Base-by-base conservation (phyloP, 371 early-diverging fungal genomes). In the Rhizopus stolonifer region DNA sequence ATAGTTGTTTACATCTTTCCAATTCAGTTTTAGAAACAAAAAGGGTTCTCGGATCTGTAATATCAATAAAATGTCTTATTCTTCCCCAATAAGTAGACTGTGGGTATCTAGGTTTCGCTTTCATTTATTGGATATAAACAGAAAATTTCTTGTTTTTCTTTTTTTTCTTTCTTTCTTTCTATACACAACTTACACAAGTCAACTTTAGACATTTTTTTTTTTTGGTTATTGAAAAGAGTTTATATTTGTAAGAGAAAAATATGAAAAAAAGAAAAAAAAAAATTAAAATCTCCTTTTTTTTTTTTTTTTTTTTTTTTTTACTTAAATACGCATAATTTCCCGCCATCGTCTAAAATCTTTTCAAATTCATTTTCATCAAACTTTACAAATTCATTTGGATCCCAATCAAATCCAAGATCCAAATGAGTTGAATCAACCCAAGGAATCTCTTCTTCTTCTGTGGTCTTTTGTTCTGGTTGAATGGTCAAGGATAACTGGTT, bases 31-130 rank as follows among this genome's bases (percentile, higher is more conserved):
- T 58, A 2, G 87, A 75, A 4, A 84, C 83, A 54, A 91, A 65
- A 23, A 91, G 72, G 40, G 85, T 90, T 52, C 84, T 54, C 11
- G 86, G 86, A 61, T 89, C 83, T 13, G 91, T 91, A 11, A 91
- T 60, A 52, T 84, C 83, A 10, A 87, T 70, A 61, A 91, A 91
- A 58, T 89, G 90, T 56, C 73, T 54, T 33, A 91, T 67, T 29
- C 91, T 77, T n/a, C 90, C 90, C 51, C 70, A 62, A 60, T 90
- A 91, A 0, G 83, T 84, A 7, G 73, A 63, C 58, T 88, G 90
- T 49, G 85, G 81, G 61, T 84, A 88, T 25, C 82, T 69, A 25
- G 89, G 83, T 59, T 83, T 73, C 24, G 77, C 81, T 82, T 18
- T 17, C 15, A 45, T 45, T 45, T 10, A 15, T n/a, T 4, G 10